Percentiles rank a stretch among this genome's conserved stretches.
These are phyloP conservation scores for Botrytis porri DNA, from an alignment of 2,329 filamentous ascomycete genomes.

Conservation along the genomic window DNA sequence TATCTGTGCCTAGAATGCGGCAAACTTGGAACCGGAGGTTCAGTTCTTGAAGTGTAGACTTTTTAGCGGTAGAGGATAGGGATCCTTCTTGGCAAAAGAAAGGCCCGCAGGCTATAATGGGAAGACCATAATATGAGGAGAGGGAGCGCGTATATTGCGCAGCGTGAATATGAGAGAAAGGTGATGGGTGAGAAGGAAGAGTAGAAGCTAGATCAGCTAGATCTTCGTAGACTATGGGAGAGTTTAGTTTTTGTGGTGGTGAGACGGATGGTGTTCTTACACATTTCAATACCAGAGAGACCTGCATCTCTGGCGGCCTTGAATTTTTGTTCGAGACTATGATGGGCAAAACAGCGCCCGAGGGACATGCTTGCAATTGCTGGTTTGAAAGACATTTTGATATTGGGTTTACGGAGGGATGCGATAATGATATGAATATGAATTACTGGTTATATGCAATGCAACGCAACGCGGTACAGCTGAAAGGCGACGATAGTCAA, in stretches of 20 bases:
- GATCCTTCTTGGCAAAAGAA: constrained; percentile 78
- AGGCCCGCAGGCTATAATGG: constrained; percentile 57
- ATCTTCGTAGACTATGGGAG: constrained; percentile 61
- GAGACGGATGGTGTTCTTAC: neutral
- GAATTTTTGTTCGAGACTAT: constrained; percentile 65
- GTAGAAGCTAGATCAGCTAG: constrained; percentile 56
- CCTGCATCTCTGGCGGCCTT: constrained; percentile 63
- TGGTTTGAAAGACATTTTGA: constrained; percentile 54
- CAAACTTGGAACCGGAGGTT: constrained; percentile 68
- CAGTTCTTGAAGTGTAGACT: constrained; percentile 58
- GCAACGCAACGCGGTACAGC: neutral
- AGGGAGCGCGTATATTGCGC: constrained; percentile 56
- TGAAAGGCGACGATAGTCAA: too few relatives aligned
- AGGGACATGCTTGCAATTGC: constrained; percentile 77
- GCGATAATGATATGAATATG: neutral
- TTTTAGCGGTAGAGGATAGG: constrained; percentile 57
- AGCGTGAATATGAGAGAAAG: constrained; percentile 50
- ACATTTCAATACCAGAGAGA: constrained; percentile 70
- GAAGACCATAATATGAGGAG: constrained; percentile 53
- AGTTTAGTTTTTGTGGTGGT: neutral
- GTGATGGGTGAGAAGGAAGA: constrained; percentile 34
- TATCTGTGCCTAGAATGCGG: constrained; percentile 62
- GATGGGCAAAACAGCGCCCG: constrained; percentile 46
- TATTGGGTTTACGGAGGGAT: neutral
- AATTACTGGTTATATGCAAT: neutral